A percentile compares a stretch with the other conserved stretches of the same genome.
phyloP scores from a whole-genome alignment of 768 basidiomycete species.

The Infundibulicybe gibba region DNA sequence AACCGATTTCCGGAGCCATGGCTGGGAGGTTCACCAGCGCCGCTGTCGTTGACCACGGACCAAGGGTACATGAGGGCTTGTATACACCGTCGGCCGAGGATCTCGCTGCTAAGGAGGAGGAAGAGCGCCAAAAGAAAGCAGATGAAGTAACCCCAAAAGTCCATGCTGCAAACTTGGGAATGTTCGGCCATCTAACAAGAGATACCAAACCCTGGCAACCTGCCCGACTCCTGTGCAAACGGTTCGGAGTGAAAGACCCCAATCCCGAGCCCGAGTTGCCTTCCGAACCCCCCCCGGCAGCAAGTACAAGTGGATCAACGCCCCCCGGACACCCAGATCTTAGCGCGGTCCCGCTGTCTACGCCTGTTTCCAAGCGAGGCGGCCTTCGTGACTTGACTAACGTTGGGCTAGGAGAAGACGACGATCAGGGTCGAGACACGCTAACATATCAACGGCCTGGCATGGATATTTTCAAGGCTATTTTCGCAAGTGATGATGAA shows the following conservation, averaged over 20 bases:
- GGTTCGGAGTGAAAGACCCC: slow-evolving; percentile 91
- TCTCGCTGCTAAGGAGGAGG: slow-evolving; percentile 36
- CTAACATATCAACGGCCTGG: slow-evolving; percentile 85
- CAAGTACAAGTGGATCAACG: slow-evolving; percentile 8
- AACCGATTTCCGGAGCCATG: slow-evolving; percentile 90
- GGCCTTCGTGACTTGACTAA: slow-evolving; percentile 67
- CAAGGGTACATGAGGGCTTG: slow-evolving; percentile 63
- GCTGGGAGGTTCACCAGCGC: slow-evolving; percentile 91
- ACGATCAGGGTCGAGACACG: slow-evolving; percentile 82
- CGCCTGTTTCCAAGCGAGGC: slow-evolving; percentile 7
- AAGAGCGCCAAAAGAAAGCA: slow-evolving; percentile 36
- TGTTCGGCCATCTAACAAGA: slow-evolving; percentile 88
- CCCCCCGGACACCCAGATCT: background rate
- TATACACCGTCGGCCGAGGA: slow-evolving; percentile 54
- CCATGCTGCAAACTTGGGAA: slow-evolving; percentile 79
- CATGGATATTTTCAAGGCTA: slow-evolving; percentile 96
- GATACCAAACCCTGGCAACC: slow-evolving; percentile 77
- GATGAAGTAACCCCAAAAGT: slow-evolving; percentile 73
- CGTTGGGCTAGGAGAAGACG: slow-evolving; percentile 90
- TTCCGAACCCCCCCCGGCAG: slow-evolving; percentile 20
- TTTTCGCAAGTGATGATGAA: slow-evolving; percentile 94
- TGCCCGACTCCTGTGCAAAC: slow-evolving; percentile 82
- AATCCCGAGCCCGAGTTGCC: slow-evolving; percentile 50
- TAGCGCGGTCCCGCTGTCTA: slow-evolving; percentile 10
- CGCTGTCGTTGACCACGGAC: slow-evolving; percentile 61